These are phyloP conservation scores for Articulospora tetracladia DNA, from an alignment of 495 filamentous ascomycete species.

Conservation along the genomic window DNA sequence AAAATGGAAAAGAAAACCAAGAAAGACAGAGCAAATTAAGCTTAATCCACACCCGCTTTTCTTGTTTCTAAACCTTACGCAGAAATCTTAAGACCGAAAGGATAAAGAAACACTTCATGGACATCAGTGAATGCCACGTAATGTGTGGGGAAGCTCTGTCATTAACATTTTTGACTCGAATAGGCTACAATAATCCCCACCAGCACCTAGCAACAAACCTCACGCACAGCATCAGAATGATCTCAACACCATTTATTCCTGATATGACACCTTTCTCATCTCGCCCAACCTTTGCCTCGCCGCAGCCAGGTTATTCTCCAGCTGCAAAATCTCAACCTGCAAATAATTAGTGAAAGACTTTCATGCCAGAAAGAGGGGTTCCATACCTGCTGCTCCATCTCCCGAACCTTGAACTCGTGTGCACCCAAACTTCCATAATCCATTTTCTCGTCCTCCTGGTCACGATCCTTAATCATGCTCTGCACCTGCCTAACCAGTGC, in stretches of 20 bases:
- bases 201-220: too few species aligned
- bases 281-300: conserved; percentile 85
- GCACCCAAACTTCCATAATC: conserved; percentile 84
- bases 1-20: too few species aligned
- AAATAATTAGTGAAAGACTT: conserved; percentile 13
- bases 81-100: too few species aligned
- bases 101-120: too few species aligned
- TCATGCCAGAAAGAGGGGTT: conserved; percentile 19
- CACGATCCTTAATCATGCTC: conserved; percentile 82
- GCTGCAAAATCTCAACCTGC: conserved; percentile 94
- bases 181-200: too few species aligned
- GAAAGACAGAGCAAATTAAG: too few species aligned
- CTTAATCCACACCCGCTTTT: too few species aligned
- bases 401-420: conserved; percentile 95
- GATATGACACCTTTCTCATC: conserved; percentile 98
- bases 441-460: conserved; percentile 77
- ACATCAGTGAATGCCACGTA: too few species aligned
- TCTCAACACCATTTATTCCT: conserved; percentile 26
- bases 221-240: too few species aligned
- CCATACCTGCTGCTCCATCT: conserved; percentile 99
- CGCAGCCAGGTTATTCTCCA: conserved; percentile 81
- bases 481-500: conserved; percentile 90
- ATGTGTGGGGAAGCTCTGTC: too few species aligned
- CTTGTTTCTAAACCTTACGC: too few species aligned
- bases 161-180: too few species aligned